A percentile compares a stretch with the other conserved stretches of the same genome.
Evolutionary conservation across 768 basidiomycete species (phyloP).

Genomic region (Inosperma sp.): DNA sequence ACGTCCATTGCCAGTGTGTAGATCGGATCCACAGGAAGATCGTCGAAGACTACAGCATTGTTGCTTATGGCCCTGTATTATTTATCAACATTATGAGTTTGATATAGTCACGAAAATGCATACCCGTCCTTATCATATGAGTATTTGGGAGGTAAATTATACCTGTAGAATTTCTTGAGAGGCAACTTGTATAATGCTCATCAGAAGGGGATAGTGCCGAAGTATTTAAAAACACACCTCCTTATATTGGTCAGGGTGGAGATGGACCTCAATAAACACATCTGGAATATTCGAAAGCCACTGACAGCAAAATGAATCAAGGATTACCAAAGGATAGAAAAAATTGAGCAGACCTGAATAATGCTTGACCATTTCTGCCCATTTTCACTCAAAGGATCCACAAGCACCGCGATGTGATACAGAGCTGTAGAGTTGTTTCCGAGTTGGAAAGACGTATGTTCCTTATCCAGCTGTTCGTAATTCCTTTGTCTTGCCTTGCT

Average conservation of each 20-base stretch:
- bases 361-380: conserved; percentile 86
- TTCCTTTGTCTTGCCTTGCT: conserved; percentile 53
- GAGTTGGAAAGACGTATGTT: conserved; percentile 69
- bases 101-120: conserved; percentile 20
- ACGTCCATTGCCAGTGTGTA: conserved; percentile 94
- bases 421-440: conserved; percentile 67
- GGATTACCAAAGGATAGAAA: neutral
- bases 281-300: conserved; percentile 64
- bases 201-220: neutral
- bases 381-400: conserved; percentile 82
- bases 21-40: conserved; percentile 80
- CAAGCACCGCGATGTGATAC: conserved; percentile 62
- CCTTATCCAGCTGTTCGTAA: conserved; percentile 55
- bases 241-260: conserved; percentile 62
- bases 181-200: conserved; percentile 56
- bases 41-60: conserved; percentile 58
- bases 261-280: conserved; percentile 67
- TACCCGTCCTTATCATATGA: conserved; percentile 71
- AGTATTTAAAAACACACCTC: conserved; percentile 51
- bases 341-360: conserved; percentile 49
- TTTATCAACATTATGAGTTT: neutral
- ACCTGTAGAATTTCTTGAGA: conserved; percentile 89
- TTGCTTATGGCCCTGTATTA: conserved; percentile 51
- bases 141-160: conserved; percentile 53
- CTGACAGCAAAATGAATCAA: conserved; percentile 27